Evolutionary conservation across 352 stramenopile genomes (phyloP), one percentile per base, ranked within the genome.

Genomic region (Globisporangium irregulare): DNA sequence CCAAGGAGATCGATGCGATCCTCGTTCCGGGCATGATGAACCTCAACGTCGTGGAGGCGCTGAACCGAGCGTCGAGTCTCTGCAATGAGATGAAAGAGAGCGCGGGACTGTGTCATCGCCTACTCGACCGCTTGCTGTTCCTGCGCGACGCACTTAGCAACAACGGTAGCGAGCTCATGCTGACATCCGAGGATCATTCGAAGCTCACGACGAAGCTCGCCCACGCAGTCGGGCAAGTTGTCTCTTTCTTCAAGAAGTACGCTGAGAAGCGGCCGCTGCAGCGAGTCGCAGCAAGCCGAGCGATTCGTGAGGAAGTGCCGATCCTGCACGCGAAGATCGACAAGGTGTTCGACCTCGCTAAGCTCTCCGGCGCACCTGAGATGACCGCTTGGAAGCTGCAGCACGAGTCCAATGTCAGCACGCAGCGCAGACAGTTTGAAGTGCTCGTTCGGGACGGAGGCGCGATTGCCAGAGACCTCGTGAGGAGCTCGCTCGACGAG

Each of bases 71-170:
- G 41, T 36, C 58, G 0, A 18, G 36, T 14, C 22, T 77, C 27
- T 67, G 69, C 27, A 36, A 62, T 12, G 53, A 71, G n/a, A 58
- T 72, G 59, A 64, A 62, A 20, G 69, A 74, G 51, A 41, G 58
- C 34, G 29, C 50, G 20, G 51, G 54, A 6, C 8, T 64, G 18
- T 68, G 64, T 27, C 12, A n/a, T 14, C 20, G 20, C 2, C 51
- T 74, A 25, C 59, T 63, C 24, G 25, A 54, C 15, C 69, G 66
- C 14, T 51, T 71, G 56, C 55, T 54, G 64, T 73, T 70, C 38
- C 64, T 81, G 46, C 24, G 66, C 22, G 65, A 71, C 32, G 63
- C 74, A 18, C 67, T 76, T 29, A 29, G 27, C 27, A 29, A 29
- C 27, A 70, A 15, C 41, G 15, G 41, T 4, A 48, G 76, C 46